Conservation (phyloP, 306 rosid genomes). For the Geum urbanum region DNA sequence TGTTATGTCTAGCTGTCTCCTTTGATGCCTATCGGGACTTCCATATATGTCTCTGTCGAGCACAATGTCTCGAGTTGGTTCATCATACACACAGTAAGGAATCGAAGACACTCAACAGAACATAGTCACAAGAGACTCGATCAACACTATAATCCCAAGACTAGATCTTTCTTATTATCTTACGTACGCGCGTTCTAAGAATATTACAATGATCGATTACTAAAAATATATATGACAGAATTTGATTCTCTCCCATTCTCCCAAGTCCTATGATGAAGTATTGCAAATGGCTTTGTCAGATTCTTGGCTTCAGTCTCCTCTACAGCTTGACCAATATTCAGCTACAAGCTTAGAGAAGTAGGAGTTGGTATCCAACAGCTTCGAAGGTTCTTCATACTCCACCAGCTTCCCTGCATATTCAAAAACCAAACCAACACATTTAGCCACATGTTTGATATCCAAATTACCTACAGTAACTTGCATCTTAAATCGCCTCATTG, state of each 20-base stretch:
- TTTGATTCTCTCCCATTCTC: too few relatives aligned
- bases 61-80: too few relatives aligned
- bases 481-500: background rate
- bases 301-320: slow-evolving; percentile 26
- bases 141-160: background rate
- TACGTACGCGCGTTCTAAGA: background rate
- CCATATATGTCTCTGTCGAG: too few relatives aligned
- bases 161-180: background rate
- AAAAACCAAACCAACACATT: background rate
- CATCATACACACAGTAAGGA: too few relatives aligned
- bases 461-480: background rate
- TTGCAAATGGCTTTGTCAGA: background rate
- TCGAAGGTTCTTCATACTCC: slow-evolving; percentile 73
- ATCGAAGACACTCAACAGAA: too few relatives aligned
- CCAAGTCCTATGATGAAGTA: background rate
- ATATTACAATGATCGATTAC: background rate
- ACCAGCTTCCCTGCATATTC: slow-evolving; percentile 46
- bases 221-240: background rate
- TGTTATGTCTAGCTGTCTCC: too few relatives aligned
- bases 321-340: slow-evolving; percentile 77
- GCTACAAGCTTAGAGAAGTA: slow-evolving; percentile 71
- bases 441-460: background rate
- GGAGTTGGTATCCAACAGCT: slow-evolving; percentile 53
- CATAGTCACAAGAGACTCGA: too few relatives aligned
- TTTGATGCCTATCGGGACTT: too few relatives aligned